Evolutionary conservation across 345 rosid species (phyloP), one percentile per base, ranked within the genome.

Genomic region (Sonneratia alba): DNA sequence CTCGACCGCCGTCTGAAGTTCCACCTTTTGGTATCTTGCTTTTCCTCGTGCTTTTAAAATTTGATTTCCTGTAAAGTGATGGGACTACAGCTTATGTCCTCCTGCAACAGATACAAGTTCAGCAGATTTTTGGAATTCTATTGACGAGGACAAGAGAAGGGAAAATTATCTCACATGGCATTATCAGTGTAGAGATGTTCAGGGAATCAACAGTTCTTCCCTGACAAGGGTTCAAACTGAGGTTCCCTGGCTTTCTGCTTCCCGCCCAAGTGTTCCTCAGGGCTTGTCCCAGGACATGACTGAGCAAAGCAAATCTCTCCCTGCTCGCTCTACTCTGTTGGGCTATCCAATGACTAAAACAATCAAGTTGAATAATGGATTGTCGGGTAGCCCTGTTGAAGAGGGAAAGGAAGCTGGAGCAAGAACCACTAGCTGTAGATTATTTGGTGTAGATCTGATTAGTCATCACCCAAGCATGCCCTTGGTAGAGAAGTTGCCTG

Each of bases 381-480:
- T 3, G 0, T 42, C 67, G 75, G 75, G 74, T 73, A 86, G 79
- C 69, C 80, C 77, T 62, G 71, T 53, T 70, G 84, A 82, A 47
- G 80, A 72, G n/a, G 82, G 79, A 69, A 88, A 79, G 80, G 87
- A 85, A 77, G 79, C n/a, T 57, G 63, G 71, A 0, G 93, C 85
- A 83, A 79, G 69, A 37, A 67, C 81, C 19, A 10, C 79, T 36
- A 80, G 79, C 42, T 92, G 81, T 75, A 81, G 97, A 66, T 81
- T 92, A 75, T 92, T 92, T 73, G 98, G 98, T 49, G 76, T 92
- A 68, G 93, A 91, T 55, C 81, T 93, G 66, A 88, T 81, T 55
- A 85, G 82, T 76, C 80, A 79, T 71, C 72, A 38, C 71, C 73
- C 36, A 36, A 77, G 73, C 53, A 40, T 78, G 71, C 69, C 76